A percentile compares a stretch with the other conserved stretches of the same genome.
phyloP scores from a whole-genome alignment of 805 yeast species.

The Candida boleticola region DNA sequence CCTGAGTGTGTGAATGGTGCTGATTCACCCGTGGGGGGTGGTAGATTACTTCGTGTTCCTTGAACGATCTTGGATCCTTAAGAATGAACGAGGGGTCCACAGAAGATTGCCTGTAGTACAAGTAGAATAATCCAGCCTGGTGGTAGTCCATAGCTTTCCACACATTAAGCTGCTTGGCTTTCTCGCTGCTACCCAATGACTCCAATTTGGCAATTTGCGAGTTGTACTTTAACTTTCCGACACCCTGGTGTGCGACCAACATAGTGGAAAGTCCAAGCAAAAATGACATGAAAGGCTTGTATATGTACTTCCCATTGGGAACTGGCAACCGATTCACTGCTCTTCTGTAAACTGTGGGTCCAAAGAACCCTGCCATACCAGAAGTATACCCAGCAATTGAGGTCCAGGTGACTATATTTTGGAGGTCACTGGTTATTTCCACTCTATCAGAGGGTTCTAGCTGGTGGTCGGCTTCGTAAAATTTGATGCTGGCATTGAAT shows the following conservation, averaged over 20 bases:
- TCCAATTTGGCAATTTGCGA: conserved; percentile 17
- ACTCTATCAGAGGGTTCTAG: conserved; percentile 30
- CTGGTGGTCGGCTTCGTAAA: conserved; percentile 40
- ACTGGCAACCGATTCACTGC: not conserved
- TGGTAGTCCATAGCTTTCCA: conserved; percentile 39
- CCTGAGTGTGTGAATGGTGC: too few species aligned
- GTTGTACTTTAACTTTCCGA: conserved; percentile 21
- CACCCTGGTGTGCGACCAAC: conserved; percentile 24
- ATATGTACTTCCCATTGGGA: conserved; percentile 14
- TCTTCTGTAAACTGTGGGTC: conserved; percentile 27
- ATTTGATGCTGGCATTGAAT: conserved; percentile 35
- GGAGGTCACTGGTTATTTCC: conserved; percentile 29
- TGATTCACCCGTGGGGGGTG: not conserved
- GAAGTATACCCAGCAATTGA: conserved; percentile 25
- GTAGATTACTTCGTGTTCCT: conserved; percentile 14
- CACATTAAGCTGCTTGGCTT: conserved; percentile 19
- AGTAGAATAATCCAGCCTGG: conserved; percentile 33
- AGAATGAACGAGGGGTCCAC: conserved; percentile 51
- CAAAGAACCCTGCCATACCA: conserved; percentile 24
- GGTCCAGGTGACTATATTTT: conserved; percentile 20
- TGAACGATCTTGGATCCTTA: conserved; percentile 51
- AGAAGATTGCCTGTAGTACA: conserved; percentile 52
- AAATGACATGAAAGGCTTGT: conserved; percentile 33
- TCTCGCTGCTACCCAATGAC: conserved; percentile 5
- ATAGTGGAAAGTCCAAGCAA: conserved; percentile 27